A percentile compares a stretch with the other conserved stretches of the same genome.
phyloP scores from a whole-genome alignment of 495 filamentous ascomycete species.

The Lasiosphaeria ovina region DNA sequence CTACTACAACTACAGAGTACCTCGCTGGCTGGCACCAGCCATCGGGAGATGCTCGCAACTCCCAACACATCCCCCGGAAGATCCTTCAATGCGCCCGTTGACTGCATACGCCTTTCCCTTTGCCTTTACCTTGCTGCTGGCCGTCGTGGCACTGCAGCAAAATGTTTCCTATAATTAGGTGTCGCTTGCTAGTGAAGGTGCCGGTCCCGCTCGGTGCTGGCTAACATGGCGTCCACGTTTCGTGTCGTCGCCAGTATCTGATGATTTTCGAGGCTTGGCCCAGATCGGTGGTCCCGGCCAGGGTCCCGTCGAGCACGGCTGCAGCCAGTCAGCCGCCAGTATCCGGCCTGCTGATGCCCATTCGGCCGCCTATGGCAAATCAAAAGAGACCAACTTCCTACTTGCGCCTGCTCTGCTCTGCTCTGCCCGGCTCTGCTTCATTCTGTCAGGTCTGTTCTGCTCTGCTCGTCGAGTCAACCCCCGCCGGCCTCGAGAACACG shows the following conservation, averaged over 20 bases:
- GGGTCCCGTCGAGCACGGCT: conserved; percentile 13
- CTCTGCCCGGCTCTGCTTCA: too few species aligned
- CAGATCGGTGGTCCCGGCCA: conserved; percentile 27
- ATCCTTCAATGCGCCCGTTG: conserved; percentile 24
- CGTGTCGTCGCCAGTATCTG: conserved; percentile 15
- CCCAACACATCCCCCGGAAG: conserved; percentile 25
- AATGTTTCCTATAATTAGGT: conserved; percentile 33
- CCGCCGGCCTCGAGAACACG: not conserved
- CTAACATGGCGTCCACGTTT: conserved; percentile 31
- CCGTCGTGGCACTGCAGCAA: conserved; percentile 35
- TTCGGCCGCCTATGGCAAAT: conserved; percentile 19
- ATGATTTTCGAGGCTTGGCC: conserved; percentile 23
- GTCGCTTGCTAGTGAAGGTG: conserved; percentile 19
- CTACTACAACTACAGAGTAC: conserved; percentile 14
- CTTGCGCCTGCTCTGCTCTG: too few species aligned
- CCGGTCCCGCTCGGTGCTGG: conserved; percentile 21
- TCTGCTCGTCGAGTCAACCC: conserved; percentile 17
- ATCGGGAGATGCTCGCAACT: not conserved
- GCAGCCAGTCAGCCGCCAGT: conserved; percentile 12
- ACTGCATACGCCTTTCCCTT: conserved; percentile 5
- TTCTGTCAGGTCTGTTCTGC: not conserved
- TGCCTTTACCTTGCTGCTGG: conserved; percentile 14
- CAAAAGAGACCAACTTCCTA: conserved; percentile 6
- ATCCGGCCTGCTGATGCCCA: conserved; percentile 15
- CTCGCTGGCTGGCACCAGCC: conserved; percentile 18